Conservation (phyloP, 148 eudicot species). For the Spergularia marina region DNA sequence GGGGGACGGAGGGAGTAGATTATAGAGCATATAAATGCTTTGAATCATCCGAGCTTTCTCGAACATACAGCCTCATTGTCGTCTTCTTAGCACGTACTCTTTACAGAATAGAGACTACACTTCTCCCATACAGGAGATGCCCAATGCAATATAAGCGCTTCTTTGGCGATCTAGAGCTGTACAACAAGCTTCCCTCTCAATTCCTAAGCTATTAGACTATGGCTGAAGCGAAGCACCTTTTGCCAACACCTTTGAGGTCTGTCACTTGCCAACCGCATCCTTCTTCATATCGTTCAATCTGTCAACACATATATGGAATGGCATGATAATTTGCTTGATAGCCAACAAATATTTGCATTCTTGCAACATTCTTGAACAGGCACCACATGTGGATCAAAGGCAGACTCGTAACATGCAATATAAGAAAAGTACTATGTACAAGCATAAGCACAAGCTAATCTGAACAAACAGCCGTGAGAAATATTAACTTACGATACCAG, state of each 20-base stretch:
- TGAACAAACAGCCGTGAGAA: conserved; percentile 1
- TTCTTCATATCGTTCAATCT: conserved; percentile 70
- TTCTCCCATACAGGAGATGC: conserved; percentile 5
- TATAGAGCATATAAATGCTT: too few species aligned
- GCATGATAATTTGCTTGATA: not conserved
- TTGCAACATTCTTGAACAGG: too few species aligned
- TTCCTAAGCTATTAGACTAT: conserved; percentile 18
- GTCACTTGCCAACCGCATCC: conserved; percentile 66
- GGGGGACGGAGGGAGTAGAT: too few species aligned
- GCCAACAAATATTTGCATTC: too few species aligned
- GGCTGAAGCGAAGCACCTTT: conserved; percentile 53
- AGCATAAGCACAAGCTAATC: not conserved
- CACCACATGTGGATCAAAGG: not conserved
- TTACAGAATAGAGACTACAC: not conserved
- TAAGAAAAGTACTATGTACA: not conserved
- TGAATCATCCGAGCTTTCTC: too few species aligned
- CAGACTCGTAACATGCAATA: not conserved
- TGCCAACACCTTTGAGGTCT: conserved; percentile 45
- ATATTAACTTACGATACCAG: not conserved
- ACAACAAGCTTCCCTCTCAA: not conserved
- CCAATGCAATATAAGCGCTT: not conserved
- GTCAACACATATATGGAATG: conserved; percentile 14
- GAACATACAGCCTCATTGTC: too few species aligned
- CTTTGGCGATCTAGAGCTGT: not conserved
- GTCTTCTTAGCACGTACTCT: too few species aligned